Conservation (phyloP, 495 filamentous ascomycete species). For the Filosporella fistucella region DNA sequence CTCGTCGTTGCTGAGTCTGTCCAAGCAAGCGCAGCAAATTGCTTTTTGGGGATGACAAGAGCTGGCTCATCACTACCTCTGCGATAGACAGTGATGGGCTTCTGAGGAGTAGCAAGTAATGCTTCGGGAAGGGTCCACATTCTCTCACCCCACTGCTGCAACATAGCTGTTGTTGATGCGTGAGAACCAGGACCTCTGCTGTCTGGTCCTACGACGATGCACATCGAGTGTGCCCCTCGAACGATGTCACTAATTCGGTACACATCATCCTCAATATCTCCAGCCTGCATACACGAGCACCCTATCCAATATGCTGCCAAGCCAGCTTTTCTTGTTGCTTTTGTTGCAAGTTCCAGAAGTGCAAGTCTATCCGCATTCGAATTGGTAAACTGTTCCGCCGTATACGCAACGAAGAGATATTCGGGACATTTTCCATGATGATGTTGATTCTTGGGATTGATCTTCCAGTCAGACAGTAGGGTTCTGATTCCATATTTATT, state of each 20-base stretch:
- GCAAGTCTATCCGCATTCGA: constrained; percentile 8
- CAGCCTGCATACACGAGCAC: constrained; percentile 18
- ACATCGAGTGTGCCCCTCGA: constrained; percentile 29
- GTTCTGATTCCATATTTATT: neutral
- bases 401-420: constrained; percentile 1
- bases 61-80: neutral
- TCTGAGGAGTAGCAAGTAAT: constrained; percentile 28
- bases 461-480: neutral
- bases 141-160: constrained; percentile 35
- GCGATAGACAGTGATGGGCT: constrained; percentile 14
- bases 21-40: constrained; percentile 6
- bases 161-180: neutral
- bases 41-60: constrained; percentile 1
- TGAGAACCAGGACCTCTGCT: neutral
- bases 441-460: neutral
- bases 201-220: constrained; percentile 24
- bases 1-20: neutral
- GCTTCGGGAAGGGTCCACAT: constrained; percentile 46
- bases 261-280: constrained; percentile 23
- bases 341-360: constrained; percentile 15
- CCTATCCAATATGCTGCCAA: constrained; percentile 31
- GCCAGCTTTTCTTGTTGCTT: constrained; percentile 25
- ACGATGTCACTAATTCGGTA: constrained; percentile 37
- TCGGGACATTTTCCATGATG: neutral
- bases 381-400: neutral